A percentile compares a stretch with the other conserved stretches of the same genome.
Evolutionary conservation across 176 grass and related monocot genomes (phyloP).

Genomic region (Zizania latifolia): DNA sequence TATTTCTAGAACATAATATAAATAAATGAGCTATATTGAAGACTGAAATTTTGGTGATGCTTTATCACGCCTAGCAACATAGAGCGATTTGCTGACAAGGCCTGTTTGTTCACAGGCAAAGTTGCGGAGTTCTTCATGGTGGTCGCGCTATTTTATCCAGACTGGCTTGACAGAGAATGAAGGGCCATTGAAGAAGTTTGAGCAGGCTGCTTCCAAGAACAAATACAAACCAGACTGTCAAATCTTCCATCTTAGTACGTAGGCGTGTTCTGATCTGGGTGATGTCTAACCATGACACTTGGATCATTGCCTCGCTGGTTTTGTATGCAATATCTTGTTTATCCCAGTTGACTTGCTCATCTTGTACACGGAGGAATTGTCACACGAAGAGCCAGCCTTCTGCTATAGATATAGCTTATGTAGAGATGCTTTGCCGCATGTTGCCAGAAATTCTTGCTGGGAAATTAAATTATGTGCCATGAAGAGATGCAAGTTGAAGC

Average conservation of each 20-base stretch:
- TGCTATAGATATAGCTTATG: conserved; percentile 34
- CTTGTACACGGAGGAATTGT: conserved; percentile 17
- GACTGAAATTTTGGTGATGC: not conserved
- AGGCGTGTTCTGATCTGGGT: not conserved
- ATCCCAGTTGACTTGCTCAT: not conserved
- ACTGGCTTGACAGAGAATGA: conserved; percentile 85
- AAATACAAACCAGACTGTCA: conserved; percentile 79
- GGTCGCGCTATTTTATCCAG: conserved; percentile 91
- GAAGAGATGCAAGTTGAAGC: not conserved
- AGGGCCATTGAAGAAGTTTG: conserved; percentile 74
- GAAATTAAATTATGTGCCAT: conserved; percentile 27
- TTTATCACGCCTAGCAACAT: too few relatives aligned
- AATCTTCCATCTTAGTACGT: conserved; percentile 85
- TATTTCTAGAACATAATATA: conserved; percentile 3
- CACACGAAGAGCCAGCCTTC: too few relatives aligned
- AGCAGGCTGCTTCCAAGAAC: conserved; percentile 52
- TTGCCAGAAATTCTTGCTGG: conserved; percentile 39
- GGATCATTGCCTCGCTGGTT: conserved; percentile 8
- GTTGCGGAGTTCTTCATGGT: conserved; percentile 88
- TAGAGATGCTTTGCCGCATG: conserved; percentile 39
- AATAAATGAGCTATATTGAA: not conserved
- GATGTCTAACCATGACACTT: conserved; percentile 13
- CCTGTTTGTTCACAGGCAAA: conserved; percentile 55
- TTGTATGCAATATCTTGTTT: conserved; percentile 35
- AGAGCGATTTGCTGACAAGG: too few relatives aligned